Evolutionary conservation across 2,329 filamentous ascomycete genomes (phyloP).

Genomic region (Coniella lustricola): DNA sequence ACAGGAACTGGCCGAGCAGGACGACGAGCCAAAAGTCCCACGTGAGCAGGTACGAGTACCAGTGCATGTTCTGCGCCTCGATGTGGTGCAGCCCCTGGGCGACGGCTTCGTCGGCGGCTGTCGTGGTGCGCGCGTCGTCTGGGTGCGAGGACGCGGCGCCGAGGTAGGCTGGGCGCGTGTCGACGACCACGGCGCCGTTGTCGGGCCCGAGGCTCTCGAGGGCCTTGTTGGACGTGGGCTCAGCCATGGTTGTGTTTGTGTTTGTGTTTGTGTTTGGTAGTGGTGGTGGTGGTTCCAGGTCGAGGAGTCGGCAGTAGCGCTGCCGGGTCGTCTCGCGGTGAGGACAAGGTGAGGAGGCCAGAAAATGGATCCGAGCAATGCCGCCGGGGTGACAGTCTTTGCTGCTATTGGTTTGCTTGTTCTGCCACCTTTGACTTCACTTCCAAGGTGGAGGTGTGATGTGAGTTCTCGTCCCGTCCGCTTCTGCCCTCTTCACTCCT

Average conservation of each 20-base stretch:
- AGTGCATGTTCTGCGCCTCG: conserved; percentile 46
- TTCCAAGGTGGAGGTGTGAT: too few species aligned
- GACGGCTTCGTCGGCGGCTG: conserved; percentile 30
- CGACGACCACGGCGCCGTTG: conserved; percentile 21
- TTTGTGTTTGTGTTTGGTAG: not conserved
- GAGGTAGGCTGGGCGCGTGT: conserved; percentile 20
- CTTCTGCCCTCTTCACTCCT: too few species aligned
- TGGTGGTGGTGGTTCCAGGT: not conserved
- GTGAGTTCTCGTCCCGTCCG: too few species aligned
- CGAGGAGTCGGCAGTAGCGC: not conserved
- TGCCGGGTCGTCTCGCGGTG: too few species aligned
- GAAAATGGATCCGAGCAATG: too few species aligned
- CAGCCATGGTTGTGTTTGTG: conserved; percentile 6
- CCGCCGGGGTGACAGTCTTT: too few species aligned
- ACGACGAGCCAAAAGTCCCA: conserved; percentile 84
- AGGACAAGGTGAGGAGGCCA: too few species aligned
- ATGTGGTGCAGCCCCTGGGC: conserved; percentile 46
- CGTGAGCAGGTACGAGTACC: conserved; percentile 73
- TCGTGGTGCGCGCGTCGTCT: conserved; percentile 18
- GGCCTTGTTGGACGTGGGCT: conserved; percentile 19
- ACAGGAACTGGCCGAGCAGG: conserved; percentile 71
- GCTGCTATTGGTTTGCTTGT: too few species aligned
- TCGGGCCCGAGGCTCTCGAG: conserved; percentile 22
- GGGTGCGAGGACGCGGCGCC: conserved; percentile 11
- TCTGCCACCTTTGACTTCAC: too few species aligned